phyloP scores from a whole-genome alignment of 352 stramenopile species.

The Phytophthora niederhauseri region DNA sequence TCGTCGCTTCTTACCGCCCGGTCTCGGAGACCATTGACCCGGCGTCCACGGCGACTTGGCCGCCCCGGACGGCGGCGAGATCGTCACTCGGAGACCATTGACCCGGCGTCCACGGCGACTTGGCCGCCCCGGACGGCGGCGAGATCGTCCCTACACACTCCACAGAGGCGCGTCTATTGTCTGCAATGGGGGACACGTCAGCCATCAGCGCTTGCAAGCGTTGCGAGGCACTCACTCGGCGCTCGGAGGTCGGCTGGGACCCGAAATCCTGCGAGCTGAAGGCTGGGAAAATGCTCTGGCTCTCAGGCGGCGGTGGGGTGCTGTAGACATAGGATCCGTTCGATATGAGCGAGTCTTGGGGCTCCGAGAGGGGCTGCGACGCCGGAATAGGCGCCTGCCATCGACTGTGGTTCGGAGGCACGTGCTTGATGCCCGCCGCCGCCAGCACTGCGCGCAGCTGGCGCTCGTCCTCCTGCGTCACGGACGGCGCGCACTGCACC shows the following conservation, averaged over 20 bases:
- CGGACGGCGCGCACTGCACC: constrained; percentile 24
- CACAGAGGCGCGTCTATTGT: constrained; percentile 30
- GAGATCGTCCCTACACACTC: constrained; percentile 36
- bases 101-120: constrained; percentile 36
- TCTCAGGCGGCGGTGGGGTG: constrained; percentile 44
- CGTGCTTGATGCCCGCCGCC: constrained; percentile 34
- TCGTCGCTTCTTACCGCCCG: constrained; percentile 25
- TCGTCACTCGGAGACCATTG: constrained; percentile 32
- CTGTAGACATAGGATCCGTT: constrained; percentile 76
- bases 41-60: constrained; percentile 41
- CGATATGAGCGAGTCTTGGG: constrained; percentile 26
- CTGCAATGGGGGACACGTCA: constrained; percentile 66
- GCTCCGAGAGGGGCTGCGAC: constrained; percentile 22
- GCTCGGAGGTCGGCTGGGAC: constrained; percentile 24
- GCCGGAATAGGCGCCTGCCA: constrained; percentile 34
- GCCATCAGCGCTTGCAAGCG: constrained; percentile 56
- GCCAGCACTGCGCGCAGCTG: constrained; percentile 50
- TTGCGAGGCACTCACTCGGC: constrained; percentile 51
- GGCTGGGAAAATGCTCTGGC: constrained; percentile 52
- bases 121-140: constrained; percentile 29
- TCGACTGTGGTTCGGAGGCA: constrained; percentile 36
- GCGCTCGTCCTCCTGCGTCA: constrained; percentile 43
- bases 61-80: constrained; percentile 32
- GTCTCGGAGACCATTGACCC: constrained; percentile 25
- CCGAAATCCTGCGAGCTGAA: constrained; percentile 69